A percentile compares a stretch with the other conserved stretches of the same genome.
phyloP scores from a whole-genome alignment of 208 protist genomes.

The Leishmania guyanensis region DNA sequence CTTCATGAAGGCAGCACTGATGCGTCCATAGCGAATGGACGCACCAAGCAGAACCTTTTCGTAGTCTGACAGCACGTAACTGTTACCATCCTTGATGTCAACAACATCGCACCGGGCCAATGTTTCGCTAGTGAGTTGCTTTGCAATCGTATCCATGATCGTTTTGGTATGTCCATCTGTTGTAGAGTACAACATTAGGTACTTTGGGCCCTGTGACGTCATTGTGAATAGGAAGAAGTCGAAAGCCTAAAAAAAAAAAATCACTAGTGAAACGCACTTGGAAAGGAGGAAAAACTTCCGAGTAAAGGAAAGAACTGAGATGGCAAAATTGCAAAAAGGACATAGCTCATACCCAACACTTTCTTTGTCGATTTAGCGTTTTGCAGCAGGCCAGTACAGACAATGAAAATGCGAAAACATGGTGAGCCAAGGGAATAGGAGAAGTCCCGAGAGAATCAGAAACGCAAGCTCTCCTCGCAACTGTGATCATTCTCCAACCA shows the following conservation, averaged over 20 bases:
- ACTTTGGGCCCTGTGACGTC: constrained; percentile 1
- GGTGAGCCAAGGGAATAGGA: background rate
- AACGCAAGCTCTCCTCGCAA: background rate
- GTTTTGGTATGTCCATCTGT: constrained; percentile 24
- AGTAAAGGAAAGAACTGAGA: background rate
- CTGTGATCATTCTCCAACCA: background rate
- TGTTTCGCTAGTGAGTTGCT: constrained; percentile 3
- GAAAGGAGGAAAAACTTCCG: background rate
- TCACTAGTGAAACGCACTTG: background rate
- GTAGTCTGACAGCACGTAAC: constrained; percentile 12
- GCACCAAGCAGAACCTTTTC: constrained; percentile 26
- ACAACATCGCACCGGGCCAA: constrained; percentile 3
- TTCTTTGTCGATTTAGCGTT: background rate
- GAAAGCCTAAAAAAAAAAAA: background rate
- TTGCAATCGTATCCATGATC: constrained; percentile 18
- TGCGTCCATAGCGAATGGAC: constrained; percentile 24
- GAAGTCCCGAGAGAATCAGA: background rate
- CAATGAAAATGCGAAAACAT: background rate
- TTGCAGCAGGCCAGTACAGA: background rate
- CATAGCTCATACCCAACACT: background rate
- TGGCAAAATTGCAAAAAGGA: background rate
- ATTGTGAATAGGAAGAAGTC: background rate
- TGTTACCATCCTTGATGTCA: constrained; percentile 8
- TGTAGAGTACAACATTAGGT: constrained; percentile 26
- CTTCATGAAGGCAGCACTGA: constrained; percentile 1